Percentiles rank a stretch among this genome's conserved stretches.
These are phyloP conservation scores for Hypoxylon trugodes DNA, from an alignment of 495 filamentous ascomycete species.

Conservation along the genomic window DNA sequence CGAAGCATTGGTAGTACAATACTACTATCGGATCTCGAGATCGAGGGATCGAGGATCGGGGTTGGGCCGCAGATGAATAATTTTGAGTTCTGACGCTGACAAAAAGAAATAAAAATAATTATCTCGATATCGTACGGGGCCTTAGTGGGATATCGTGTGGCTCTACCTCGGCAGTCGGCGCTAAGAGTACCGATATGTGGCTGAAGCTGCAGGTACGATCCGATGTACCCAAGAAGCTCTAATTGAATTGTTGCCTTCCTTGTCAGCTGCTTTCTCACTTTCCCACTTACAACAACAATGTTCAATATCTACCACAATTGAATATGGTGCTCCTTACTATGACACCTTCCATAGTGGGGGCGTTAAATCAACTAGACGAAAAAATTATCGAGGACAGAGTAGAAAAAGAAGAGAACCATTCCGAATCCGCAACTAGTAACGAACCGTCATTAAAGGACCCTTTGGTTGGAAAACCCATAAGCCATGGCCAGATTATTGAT, in stretches of 20 bases:
- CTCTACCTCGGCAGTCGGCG: background rate
- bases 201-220: background rate
- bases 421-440: constrained; percentile 15
- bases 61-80: no score
- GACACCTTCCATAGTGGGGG: constrained; percentile 74
- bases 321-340: constrained; percentile 82
- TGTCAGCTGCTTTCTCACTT: background rate
- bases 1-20: constrained; percentile 25
- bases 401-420: constrained; percentile 4
- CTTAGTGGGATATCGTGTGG: background rate
- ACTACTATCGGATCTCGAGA: background rate
- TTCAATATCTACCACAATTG: constrained; percentile 14
- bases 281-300: constrained; percentile 2
- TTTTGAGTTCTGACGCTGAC: constrained; percentile 9
- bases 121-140: background rate
- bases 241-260: constrained; percentile 3
- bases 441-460: constrained; percentile 58
- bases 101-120: constrained; percentile 14
- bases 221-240: background rate
- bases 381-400: background rate
- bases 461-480: constrained; percentile 72
- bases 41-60: background rate
- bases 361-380: constrained; percentile 56
- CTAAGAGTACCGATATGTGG: background rate
- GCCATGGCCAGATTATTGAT: constrained; percentile 78